Evolutionary conservation across 352 stramenopile genomes (phyloP).

Genomic region (Phytophthora nicotianae): DNA sequence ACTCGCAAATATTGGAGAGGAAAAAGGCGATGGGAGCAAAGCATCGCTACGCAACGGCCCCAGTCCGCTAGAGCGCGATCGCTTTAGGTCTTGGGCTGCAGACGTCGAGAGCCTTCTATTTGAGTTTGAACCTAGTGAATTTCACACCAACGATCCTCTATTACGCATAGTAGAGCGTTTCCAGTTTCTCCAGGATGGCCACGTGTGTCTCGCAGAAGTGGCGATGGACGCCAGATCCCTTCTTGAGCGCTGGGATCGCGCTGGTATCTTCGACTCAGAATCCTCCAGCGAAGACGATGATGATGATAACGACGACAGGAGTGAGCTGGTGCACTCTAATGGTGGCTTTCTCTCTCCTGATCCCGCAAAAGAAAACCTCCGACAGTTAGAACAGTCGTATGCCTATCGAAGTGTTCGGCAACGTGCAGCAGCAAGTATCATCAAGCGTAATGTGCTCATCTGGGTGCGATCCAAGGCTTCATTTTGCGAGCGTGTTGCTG

Average conservation of each 20-base stretch:
- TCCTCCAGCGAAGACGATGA: constrained; percentile 41
- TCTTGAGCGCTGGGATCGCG: constrained; percentile 59
- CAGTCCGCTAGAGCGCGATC: constrained; percentile 62
- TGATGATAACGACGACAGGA: constrained; percentile 34
- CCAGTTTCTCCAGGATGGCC: constrained; percentile 61
- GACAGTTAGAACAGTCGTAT: constrained; percentile 43
- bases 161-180: constrained; percentile 53
- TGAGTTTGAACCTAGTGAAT: constrained; percentile 57
- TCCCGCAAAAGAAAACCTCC: constrained; percentile 13
- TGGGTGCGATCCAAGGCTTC: constrained; percentile 59
- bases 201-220: constrained; percentile 60
- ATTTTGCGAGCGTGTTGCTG: constrained; percentile 60
- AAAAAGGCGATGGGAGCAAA: constrained; percentile 2
- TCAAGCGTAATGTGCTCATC: constrained; percentile 61
- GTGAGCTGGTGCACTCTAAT: background rate
- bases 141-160: constrained; percentile 51
- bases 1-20: constrained; percentile 30
- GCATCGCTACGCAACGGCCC: constrained; percentile 16
- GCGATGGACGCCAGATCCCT: constrained; percentile 52
- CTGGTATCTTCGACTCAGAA: constrained; percentile 60
- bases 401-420: constrained; percentile 63
- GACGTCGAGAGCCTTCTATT: constrained; percentile 43
- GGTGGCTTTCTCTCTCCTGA: background rate
- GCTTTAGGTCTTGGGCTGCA: constrained; percentile 46
- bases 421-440: constrained; percentile 56